These are phyloP conservation scores for Cydonia oblonga DNA, from an alignment of 331 rosid species.

Conservation along the genomic window DNA sequence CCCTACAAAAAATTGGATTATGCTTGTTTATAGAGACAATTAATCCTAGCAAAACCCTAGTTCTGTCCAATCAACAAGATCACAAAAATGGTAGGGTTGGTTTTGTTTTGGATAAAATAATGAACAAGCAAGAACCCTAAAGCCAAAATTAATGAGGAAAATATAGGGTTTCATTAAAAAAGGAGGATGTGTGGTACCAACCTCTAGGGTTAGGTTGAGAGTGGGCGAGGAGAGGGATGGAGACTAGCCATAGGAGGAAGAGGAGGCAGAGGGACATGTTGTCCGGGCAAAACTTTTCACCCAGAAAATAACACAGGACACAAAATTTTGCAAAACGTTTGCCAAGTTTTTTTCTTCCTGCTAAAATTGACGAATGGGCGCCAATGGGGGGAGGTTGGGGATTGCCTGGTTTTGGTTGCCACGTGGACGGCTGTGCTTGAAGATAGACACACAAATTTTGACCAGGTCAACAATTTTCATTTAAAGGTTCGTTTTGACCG, in stretches of 20 bases:
- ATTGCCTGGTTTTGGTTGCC: conserved; percentile 13
- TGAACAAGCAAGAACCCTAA: background rate
- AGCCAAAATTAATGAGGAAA: background rate
- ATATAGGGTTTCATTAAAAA: background rate
- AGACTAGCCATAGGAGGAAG: conserved; percentile 49
- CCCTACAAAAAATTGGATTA: no score
- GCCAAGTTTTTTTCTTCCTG: background rate
- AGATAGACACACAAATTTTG: conserved; percentile 22
- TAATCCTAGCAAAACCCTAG: no score
- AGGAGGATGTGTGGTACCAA: conserved; percentile 9
- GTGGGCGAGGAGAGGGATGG: conserved; percentile 30
- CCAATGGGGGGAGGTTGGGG: background rate
- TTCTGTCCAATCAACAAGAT: no score
- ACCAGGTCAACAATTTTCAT: conserved; percentile 20
- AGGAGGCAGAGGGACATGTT: conserved; percentile 45
- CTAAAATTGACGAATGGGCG: conserved; percentile 6
- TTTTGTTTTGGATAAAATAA: background rate
- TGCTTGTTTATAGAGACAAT: no score
- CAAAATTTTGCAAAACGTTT: conserved; percentile 13
- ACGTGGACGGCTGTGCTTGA: conserved; percentile 35
- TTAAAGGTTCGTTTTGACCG: no score
- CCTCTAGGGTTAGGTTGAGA: conserved; percentile 36
- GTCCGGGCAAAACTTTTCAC: background rate
- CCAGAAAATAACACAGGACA: no score
- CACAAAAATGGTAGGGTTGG: no score